Evolutionary conservation across 2,329 filamentous ascomycete species (phyloP).

Genomic region (Cladobotryum mycophilum): DNA sequence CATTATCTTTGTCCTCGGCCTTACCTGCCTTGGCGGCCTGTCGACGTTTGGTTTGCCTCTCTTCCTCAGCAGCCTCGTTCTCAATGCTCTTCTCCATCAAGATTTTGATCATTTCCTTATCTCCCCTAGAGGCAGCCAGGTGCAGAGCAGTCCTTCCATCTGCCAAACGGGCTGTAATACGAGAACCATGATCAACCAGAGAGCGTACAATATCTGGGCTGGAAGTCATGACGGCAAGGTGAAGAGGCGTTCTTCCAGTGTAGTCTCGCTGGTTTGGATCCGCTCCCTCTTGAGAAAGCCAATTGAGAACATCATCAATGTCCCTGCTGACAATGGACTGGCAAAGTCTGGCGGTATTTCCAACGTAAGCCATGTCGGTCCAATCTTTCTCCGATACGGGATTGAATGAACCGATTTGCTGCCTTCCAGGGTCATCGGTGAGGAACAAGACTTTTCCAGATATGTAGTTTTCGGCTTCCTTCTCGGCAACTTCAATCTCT

Average conservation of each 20-base stretch:
- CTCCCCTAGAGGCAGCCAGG: slow-evolving; percentile 66
- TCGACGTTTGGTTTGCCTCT: slow-evolving; percentile 46
- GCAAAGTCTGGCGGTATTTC: slow-evolving; percentile 69
- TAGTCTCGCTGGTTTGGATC: slow-evolving; percentile 71
- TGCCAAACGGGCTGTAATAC: slow-evolving; percentile 66
- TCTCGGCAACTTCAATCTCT: slow-evolving; percentile 63
- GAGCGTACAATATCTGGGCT: slow-evolving; percentile 63
- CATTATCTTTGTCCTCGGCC: slow-evolving; percentile 9
- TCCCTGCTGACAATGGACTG: slow-evolving; percentile 75
- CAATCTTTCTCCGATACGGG: slow-evolving; percentile 77
- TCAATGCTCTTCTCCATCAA: slow-evolving; percentile 67
- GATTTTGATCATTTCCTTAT: slow-evolving; percentile 61
- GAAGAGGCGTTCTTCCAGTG: slow-evolving; percentile 71
- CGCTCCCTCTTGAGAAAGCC: slow-evolving; percentile 59
- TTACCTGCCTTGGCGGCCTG: slow-evolving; percentile 26
- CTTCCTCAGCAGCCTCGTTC: slow-evolving; percentile 64
- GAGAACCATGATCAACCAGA: slow-evolving; percentile 65
- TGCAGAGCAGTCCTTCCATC: slow-evolving; percentile 82
- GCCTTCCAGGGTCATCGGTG: slow-evolving; percentile 74
- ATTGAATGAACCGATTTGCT: slow-evolving; percentile 66
- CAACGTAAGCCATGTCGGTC: slow-evolving; percentile 87
- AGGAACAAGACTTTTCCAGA: slow-evolving; percentile 68
- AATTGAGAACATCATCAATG: slow-evolving; percentile 62
- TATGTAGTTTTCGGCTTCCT: slow-evolving; percentile 70
- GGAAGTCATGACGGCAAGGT: slow-evolving; percentile 65